Evolutionary conservation across 169 alveolate species (phyloP), one percentile per base, ranked within the genome.

Genomic region (Blepharisma undulans): DNA sequence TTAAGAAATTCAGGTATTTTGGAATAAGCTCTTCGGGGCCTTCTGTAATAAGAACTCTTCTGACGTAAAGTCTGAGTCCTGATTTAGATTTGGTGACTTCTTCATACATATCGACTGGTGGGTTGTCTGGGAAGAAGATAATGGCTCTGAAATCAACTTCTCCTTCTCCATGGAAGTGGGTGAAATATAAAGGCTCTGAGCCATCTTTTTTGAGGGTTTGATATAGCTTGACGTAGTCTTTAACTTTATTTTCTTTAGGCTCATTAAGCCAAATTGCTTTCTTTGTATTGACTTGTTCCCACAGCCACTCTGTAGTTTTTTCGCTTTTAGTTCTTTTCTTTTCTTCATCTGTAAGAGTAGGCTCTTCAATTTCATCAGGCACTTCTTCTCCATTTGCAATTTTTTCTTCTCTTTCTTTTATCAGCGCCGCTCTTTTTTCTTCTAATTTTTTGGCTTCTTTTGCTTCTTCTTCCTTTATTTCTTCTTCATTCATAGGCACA

Each of bases 11-110:
- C 89, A 99, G 95, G 90, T 95, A 98, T 93, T 98, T 90, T 33
- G 99, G 99, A 93, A 98, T 96, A 16, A 99, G 95, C 87, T 98
- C 99, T 90, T 98, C 98, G 92, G 98, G 99, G 95, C 98, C 98
- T 92, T 98, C 99, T 93, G 98, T 97, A 95, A 99, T 99, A 93
- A 99, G 97, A 84, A 99, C 99, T 89, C 99, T 97, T 97, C 99
- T 97, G 34, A 99, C 99, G 95, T 99, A 99, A 76, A 99, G 97
- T 87, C 99, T 95, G 36, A 98, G 96, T 79, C 99, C 99, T n/a
- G 96, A 92, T 33, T 99, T 99, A 96, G 99, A 97, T 99, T 99
- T 99, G 98, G 99, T 98, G 33, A 85, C 76, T 79, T 93, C 94
- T 82, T 94, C 96, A 89, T 89, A 94, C 85, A 84, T 76, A 18